Conservation (phyloP, 257 asterid genomes). For the Thymus mandschuricus region DNA sequence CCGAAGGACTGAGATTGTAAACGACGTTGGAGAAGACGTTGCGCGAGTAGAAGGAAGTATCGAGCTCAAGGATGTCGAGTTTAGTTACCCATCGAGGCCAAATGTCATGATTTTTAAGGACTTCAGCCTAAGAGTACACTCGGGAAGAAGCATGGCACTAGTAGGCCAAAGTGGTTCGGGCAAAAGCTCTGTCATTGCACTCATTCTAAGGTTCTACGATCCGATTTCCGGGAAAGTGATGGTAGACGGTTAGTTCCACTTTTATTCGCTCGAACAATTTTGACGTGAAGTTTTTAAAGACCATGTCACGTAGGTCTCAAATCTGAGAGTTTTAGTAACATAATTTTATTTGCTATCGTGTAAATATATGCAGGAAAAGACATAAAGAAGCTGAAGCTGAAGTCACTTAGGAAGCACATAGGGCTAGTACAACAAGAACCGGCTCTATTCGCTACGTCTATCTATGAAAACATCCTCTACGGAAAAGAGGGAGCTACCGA, state of each 20-base stretch:
- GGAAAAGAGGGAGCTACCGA: conserved; percentile 97
- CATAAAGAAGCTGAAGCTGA: conserved; percentile 75
- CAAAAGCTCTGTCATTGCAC: conserved; percentile 92
- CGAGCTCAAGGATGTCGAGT: conserved; percentile 81
- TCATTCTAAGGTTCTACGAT: conserved; percentile 86
- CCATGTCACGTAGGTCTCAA: no score
- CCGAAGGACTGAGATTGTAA: conserved; percentile 66
- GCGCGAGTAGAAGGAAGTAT: conserved; percentile 64
- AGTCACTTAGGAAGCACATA: conserved; percentile 80
- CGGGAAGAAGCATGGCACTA: conserved; percentile 88
- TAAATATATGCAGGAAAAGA: conserved; percentile 68
- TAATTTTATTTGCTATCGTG: no score
- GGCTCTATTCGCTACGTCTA: conserved; percentile 91
- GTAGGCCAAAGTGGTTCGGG: conserved; percentile 99
- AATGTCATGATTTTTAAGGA: conserved; percentile 77
- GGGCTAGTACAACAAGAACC: conserved; percentile 98
- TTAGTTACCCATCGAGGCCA: conserved; percentile 93
- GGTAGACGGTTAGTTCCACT: conserved; percentile 67
- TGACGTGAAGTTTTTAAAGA: no score
- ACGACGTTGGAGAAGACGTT: conserved; percentile 82
- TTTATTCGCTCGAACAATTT: no score
- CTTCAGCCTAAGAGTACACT: conserved; percentile 71
- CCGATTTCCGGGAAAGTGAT: conserved; percentile 77
- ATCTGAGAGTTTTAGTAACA: no score
- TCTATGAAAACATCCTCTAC: conserved; percentile 82